Evolutionary conservation across 176 grass and related monocot genomes (phyloP).

Genomic region (Cenchrus fungigraminus): DNA sequence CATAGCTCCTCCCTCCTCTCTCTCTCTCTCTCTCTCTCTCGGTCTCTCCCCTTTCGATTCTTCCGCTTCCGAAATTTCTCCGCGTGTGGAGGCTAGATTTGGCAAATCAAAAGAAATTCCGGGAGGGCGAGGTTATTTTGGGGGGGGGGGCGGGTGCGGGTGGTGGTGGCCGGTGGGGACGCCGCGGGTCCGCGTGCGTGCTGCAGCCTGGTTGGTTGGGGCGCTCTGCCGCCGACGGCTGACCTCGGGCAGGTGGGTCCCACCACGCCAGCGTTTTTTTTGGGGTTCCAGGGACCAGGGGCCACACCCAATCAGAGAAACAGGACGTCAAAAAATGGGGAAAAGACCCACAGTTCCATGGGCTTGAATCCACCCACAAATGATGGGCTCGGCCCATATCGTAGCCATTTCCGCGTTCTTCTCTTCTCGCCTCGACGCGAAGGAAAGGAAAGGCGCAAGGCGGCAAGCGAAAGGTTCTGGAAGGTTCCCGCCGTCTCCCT

Average conservation of each 20-base stretch:
- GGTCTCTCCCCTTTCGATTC: neutral
- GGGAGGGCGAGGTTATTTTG: constrained; percentile 37
- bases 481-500: constrained; percentile 30
- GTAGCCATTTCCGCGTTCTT: neutral
- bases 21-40: neutral
- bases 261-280: neutral
- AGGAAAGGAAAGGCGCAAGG: neutral
- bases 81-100: constrained; percentile 33
- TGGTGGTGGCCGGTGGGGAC: constrained; percentile 1
- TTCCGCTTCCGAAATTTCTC: constrained; percentile 35
- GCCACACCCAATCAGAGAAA: neutral
- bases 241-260: neutral
- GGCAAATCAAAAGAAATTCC: constrained; percentile 3
- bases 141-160: neutral
- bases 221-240: constrained; percentile 9
- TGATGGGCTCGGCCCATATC: neutral
- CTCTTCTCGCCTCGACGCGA: neutral
- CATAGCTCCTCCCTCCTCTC: neutral
- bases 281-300: neutral
- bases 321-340: neutral
- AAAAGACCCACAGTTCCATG: neutral
- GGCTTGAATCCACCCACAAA: neutral
- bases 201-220: constrained; percentile 3
- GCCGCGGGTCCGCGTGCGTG: constrained; percentile 3
- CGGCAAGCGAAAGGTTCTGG: constrained; percentile 32